phyloP scores from a whole-genome alignment of 2,329 filamentous ascomycete species.

The Aspergillus sp. region DNA sequence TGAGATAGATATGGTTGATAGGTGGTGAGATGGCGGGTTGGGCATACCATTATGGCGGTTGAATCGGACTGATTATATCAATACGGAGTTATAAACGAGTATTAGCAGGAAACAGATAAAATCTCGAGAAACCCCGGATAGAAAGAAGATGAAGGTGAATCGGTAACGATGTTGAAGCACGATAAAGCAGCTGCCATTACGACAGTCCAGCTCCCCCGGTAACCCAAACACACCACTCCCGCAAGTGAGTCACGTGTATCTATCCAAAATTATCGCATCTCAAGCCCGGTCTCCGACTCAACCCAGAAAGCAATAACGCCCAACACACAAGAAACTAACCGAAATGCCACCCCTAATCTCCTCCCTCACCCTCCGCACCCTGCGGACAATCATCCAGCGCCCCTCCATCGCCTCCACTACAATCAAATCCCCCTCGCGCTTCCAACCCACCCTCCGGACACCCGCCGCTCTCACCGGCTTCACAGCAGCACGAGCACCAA shows the following conservation, averaged over 20 bases:
- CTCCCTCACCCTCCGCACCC: constrained; percentile 27
- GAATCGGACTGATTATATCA: neutral
- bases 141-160: constrained; percentile 5
- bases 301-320: neutral
- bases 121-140: neutral
- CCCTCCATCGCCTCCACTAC: constrained; percentile 16
- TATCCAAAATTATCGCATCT: constrained; percentile 1
- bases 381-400: constrained; percentile 27
- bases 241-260: constrained; percentile 22
- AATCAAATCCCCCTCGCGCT: constrained; percentile 15
- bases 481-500: constrained; percentile 12
- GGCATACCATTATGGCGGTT: constrained; percentile 25
- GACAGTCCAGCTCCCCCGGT: constrained; percentile 33
- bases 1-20: constrained; percentile 1
- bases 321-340: neutral
- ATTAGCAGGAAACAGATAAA: neutral
- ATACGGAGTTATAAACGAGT: neutral
- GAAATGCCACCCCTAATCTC: constrained; percentile 30
- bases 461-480: constrained; percentile 13
- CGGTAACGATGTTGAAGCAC: constrained; percentile 14
- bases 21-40: constrained; percentile 1
- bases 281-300: neutral
- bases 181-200: constrained; percentile 11
- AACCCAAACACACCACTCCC: constrained; percentile 15
- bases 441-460: constrained; percentile 26